These are phyloP conservation scores for Platanus orientalis DNA, from an alignment of 164 flowering plant genomes.

Conservation along the genomic window DNA sequence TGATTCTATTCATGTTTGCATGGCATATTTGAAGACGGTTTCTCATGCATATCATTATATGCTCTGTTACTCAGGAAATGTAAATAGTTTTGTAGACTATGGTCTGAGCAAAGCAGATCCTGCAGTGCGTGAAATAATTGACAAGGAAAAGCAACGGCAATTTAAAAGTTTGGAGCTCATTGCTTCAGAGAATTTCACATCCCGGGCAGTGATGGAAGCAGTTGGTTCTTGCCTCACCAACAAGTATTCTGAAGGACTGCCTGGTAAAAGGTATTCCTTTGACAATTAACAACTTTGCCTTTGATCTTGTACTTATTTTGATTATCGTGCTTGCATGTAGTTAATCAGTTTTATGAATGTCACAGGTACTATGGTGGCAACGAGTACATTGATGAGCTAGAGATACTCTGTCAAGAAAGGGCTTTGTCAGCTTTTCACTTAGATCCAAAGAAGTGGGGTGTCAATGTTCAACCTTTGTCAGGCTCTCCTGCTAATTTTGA, in stretches of 20 bases:
- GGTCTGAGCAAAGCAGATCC: too few species aligned
- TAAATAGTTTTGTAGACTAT: conserved; percentile 46
- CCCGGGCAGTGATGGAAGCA: conserved; percentile 98
- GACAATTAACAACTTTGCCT: not conserved
- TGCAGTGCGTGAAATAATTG: too few species aligned
- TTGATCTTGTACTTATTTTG: not conserved
- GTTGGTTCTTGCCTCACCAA: conserved; percentile 97
- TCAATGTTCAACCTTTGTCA: conserved; percentile 95
- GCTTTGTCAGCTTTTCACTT: conserved; percentile 82
- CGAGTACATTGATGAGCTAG: conserved; percentile 89
- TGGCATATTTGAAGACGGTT: too few species aligned
- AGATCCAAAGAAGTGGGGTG: conserved; percentile 85
- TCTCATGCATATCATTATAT: conserved; percentile 4
- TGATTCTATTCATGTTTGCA: too few species aligned
- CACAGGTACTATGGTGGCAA: conserved; percentile 99
- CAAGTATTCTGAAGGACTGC: conserved; percentile 95
- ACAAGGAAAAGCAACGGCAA: conserved; percentile 80
- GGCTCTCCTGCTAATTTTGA: conserved; percentile 98
- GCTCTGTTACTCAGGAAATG: conserved; percentile 31
- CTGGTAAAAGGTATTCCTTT: conserved; percentile 78
- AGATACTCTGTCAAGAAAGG: conserved; percentile 78
- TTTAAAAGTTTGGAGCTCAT: conserved; percentile 82
- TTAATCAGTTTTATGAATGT: conserved; percentile 15
- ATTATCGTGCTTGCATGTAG: not conserved
- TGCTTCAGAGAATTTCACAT: conserved; percentile 97